A percentile compares a stretch with the other conserved stretches of the same genome.
Conservation (phyloP, 2,329 filamentous ascomycete genomes). For the Hortaea sp. region DNA sequence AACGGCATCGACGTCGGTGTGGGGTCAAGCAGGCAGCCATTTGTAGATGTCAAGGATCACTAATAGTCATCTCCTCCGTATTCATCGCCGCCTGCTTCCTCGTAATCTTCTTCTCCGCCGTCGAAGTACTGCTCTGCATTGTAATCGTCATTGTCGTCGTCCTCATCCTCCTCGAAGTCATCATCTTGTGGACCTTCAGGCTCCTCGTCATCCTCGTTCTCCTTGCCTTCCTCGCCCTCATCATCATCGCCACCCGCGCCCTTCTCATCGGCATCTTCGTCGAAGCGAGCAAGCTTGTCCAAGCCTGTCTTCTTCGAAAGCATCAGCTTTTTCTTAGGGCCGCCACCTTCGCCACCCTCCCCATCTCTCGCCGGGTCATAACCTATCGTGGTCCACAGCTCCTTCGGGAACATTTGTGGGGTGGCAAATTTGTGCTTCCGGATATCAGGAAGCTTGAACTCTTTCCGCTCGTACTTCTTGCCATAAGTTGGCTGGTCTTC, state of each 20-base stretch:
- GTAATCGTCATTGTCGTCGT: constrained; percentile 44
- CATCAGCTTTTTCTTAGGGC: constrained; percentile 4
- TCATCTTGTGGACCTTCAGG: constrained; percentile 5
- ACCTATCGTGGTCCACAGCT: constrained; percentile 36
- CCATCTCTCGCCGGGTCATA: constrained; percentile 4
- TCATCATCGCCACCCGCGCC: constrained; percentile 2
- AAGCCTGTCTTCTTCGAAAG: constrained; percentile 2
- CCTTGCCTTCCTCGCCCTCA: constrained; percentile 55
- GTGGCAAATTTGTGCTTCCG: constrained; percentile 41
- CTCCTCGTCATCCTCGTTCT: constrained; percentile 36
- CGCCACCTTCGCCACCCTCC: not conserved
- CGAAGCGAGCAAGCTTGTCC: constrained; percentile 8
- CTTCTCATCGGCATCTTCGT: constrained; percentile 6
- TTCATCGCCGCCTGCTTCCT: constrained; percentile 7
- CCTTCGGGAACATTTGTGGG: constrained; percentile 39
- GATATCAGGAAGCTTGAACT: constrained; percentile 34
- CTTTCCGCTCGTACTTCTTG: constrained; percentile 24
- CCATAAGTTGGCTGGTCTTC: constrained; percentile 36
- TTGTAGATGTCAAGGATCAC: not conserved
- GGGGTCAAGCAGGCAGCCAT: too few species aligned
- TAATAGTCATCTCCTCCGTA: constrained; percentile 4
- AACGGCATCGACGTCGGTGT: too few species aligned
- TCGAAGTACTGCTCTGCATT: constrained; percentile 41
- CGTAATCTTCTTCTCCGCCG: constrained; percentile 38
- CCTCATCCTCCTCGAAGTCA: constrained; percentile 50